Conservation (phyloP, 495 filamentous ascomycete genomes). For the Venustampulla echinocandica region DNA sequence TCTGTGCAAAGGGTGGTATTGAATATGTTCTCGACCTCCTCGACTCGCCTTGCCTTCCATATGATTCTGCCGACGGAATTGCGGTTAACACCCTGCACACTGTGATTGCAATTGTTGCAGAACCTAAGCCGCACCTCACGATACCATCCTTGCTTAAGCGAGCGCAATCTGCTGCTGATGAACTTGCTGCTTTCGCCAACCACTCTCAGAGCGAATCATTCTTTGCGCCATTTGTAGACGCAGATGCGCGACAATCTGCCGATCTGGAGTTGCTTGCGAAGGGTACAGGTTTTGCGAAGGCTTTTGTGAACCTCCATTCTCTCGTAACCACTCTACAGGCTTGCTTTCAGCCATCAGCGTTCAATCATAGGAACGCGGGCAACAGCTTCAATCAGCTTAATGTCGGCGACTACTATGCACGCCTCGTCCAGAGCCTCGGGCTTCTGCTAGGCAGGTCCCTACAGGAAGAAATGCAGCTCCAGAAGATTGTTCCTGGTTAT, state of each 20-base stretch:
- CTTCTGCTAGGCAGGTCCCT: slow-evolving; percentile 67
- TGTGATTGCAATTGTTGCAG: slow-evolving; percentile 72
- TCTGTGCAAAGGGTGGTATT: slow-evolving; percentile 70
- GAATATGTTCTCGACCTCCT: slow-evolving; percentile 79
- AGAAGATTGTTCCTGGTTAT: slow-evolving; percentile 52
- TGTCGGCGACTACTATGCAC: slow-evolving; percentile 67
- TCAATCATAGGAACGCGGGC: slow-evolving; percentile 27
- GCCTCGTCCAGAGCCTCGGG: slow-evolving; percentile 61
- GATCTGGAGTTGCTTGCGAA: slow-evolving; percentile 34
- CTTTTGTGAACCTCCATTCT: slow-evolving; percentile 64
- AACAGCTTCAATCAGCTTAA: slow-evolving; percentile 64
- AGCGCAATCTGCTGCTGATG: slow-evolving; percentile 57
- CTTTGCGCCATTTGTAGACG: slow-evolving; percentile 53
- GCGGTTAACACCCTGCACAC: slow-evolving; percentile 58
- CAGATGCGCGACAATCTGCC: slow-evolving; percentile 25
- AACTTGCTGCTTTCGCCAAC: slow-evolving; percentile 49
- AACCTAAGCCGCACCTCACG: slow-evolving; percentile 72
- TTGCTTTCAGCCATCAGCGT: slow-evolving; percentile 57
- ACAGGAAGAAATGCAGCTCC: slow-evolving; percentile 72
- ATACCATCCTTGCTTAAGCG: slow-evolving; percentile 71
- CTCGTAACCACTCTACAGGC: slow-evolving; percentile 64
- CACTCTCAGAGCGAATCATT: slow-evolving; percentile 29
- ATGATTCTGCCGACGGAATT: slow-evolving; percentile 59
- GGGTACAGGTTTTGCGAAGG: slow-evolving; percentile 69
- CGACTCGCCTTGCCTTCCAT: slow-evolving; percentile 66